phyloP scores from a whole-genome alignment of 192 early-diverging fungal species.

The Entrophospora sp. region DNA sequence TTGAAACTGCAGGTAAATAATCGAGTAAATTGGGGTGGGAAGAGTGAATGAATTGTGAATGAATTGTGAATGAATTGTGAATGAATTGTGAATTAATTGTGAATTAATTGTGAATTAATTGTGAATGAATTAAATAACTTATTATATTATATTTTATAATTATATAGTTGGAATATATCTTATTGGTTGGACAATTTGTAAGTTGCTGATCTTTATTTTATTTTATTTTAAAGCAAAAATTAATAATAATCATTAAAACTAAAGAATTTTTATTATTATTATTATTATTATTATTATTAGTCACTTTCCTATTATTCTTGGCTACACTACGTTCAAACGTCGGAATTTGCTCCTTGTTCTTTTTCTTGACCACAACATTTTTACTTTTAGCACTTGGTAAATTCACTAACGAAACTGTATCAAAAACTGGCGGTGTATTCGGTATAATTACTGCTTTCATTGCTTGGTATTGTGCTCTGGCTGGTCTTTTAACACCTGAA shows the following conservation, averaged over 20 bases:
- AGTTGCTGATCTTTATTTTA: neutral
- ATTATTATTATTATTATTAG: neutral
- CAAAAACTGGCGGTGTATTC: conserved; percentile 53
- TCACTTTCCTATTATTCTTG: conserved; percentile 60
- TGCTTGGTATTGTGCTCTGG: conserved; percentile 68
- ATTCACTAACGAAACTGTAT: conserved; percentile 28
- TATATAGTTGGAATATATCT: conserved; percentile 58
- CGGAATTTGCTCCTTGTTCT: conserved; percentile 62
- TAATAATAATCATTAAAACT: too few species aligned
- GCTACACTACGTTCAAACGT: conserved; percentile 56
- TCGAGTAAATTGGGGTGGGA: too few species aligned
- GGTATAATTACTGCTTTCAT: conserved; percentile 63
- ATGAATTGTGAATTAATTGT: too few species aligned
- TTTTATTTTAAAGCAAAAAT: neutral
- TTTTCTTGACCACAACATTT: conserved; percentile 57
- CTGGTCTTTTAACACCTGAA: conserved; percentile 44
- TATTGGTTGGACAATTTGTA: conserved; percentile 28
- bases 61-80: too few species aligned
- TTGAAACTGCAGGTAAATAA: conserved; percentile 22
- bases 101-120: too few species aligned
- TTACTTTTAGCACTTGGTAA: conserved; percentile 58
- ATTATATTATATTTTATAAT: conserved; percentile 16
- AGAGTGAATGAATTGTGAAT: too few species aligned
- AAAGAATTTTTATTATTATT: neutral
- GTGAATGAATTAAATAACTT: too few species aligned